These are phyloP conservation scores for Fomitopsis pinicola DNA, from an alignment of 1,284 basidiomycete species.

Conservation along the genomic window DNA sequence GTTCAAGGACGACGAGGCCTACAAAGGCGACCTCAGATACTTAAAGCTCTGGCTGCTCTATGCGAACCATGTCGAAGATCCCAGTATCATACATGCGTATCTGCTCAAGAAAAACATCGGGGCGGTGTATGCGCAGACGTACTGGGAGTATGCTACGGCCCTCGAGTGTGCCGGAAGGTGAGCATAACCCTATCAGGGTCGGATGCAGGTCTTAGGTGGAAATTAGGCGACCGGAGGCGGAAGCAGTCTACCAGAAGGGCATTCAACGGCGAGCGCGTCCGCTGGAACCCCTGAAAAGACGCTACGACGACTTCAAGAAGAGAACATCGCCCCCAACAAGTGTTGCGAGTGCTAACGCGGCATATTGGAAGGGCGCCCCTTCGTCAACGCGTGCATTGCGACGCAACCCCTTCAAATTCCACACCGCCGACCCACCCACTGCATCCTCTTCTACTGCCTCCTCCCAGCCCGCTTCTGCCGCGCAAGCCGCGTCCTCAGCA, in stretches of 20 bases:
- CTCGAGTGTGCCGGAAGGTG: constrained; percentile 23
- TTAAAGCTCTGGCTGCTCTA: constrained; percentile 89
- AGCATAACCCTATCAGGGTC: constrained; percentile 1
- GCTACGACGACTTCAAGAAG: constrained; percentile 77
- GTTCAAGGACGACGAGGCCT: constrained; percentile 77
- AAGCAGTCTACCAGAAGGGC: constrained; percentile 80
- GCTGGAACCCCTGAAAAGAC: constrained; percentile 79
- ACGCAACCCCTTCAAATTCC: constrained; percentile 52
- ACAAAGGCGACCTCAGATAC: constrained; percentile 85
- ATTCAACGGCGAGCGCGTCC: constrained; percentile 82
- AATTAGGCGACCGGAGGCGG: constrained; percentile 48
- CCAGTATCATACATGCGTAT: constrained; percentile 75
- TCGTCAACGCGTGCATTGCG: constrained; percentile 40
- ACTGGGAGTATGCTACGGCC: constrained; percentile 76
- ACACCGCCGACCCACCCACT: constrained; percentile 32
- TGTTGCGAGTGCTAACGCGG: constrained; percentile 15
- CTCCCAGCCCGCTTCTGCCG: constrained; percentile 26
- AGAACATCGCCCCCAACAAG: constrained; percentile 28
- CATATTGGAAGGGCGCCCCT: constrained; percentile 23
- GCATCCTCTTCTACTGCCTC: constrained; percentile 21
- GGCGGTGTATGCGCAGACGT: constrained; percentile 74
- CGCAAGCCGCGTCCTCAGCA: constrained; percentile 23
- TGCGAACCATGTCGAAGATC: constrained; percentile 71
- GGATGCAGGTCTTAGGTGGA: background rate
- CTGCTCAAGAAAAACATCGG: constrained; percentile 86